A percentile compares a stretch with the other conserved stretches of the same genome.
phyloP scores from a whole-genome alignment of 176 grass and related monocot genomes.

The Musa itinerans region DNA sequence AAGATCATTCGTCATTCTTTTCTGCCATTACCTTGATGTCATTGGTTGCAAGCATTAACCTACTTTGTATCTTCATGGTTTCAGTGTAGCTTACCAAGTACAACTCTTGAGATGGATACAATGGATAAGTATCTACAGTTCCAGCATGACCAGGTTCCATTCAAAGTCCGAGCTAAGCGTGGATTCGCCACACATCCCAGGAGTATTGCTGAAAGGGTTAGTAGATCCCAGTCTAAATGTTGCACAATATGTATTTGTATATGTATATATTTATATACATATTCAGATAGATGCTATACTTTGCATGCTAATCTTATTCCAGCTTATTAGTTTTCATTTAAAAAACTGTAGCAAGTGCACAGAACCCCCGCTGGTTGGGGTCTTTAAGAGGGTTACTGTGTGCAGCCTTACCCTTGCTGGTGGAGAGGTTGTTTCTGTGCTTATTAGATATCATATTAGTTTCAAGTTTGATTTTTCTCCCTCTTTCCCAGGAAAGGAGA shows the following conservation, averaged over 20 bases:
- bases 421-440: not conserved
- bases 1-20: too few species aligned
- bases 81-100: conserved; percentile 36
- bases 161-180: conserved; percentile 86
- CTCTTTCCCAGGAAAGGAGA: conserved; percentile 61
- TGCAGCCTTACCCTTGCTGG: not conserved
- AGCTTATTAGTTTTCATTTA: too few species aligned
- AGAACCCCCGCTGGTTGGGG: too few species aligned
- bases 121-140: conserved; percentile 43
- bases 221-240: not conserved
- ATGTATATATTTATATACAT: not conserved
- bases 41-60: too few species aligned
- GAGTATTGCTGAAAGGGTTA: conserved; percentile 95
- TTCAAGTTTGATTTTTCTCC: not conserved
- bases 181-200: conserved; percentile 91
- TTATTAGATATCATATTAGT: not conserved
- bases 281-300: not conserved
- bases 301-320: not conserved
- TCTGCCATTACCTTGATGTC: too few species aligned
- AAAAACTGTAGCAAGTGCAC: too few species aligned
- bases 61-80: not conserved
- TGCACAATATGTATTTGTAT: not conserved
- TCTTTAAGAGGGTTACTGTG: too few species aligned
- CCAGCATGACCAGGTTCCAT: conserved; percentile 69
- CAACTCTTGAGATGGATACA: conserved; percentile 31